These are phyloP conservation scores for Aspergillus tubingensis DNA, from an alignment of 2,329 filamentous ascomycete species.

Conservation along the genomic window DNA sequence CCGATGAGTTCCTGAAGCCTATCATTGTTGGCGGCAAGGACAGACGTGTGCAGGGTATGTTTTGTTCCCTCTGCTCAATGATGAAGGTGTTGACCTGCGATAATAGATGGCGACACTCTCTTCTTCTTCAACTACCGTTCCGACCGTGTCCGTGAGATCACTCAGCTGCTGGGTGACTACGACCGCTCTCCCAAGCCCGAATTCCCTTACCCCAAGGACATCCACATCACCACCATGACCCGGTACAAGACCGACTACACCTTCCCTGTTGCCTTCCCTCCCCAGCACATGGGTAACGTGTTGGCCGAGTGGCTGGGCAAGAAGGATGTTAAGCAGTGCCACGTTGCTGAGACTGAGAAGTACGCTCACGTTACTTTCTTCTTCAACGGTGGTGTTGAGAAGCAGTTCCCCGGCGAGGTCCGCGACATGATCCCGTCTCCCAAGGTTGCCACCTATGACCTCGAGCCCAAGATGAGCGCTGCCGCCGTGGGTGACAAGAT, in stretches of 20 bases:
- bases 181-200: conserved; percentile 89
- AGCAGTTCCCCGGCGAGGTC: conserved; percentile 87
- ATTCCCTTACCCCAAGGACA: conserved; percentile 91
- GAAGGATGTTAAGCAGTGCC: conserved; percentile 87
- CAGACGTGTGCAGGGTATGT: conserved; percentile 75
- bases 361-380: conserved; percentile 99
- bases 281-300: conserved; percentile 97
- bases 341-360: conserved; percentile 98
- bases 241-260: conserved; percentile 95
- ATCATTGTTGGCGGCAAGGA: conserved; percentile 92
- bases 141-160: conserved; percentile 94
- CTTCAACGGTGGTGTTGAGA: conserved; percentile 98
- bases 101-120: conserved; percentile 79
- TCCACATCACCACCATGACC: conserved; percentile 90
- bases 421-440: conserved; percentile 94
- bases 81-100: conserved; percentile 21
- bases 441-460: conserved; percentile 93
- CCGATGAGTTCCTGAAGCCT: conserved; percentile 96
- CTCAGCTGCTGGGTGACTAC: conserved; percentile 86
- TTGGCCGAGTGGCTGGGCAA: conserved; percentile 94
- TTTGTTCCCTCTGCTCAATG: not conserved
- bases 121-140: conserved; percentile 99
- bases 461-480: conserved; percentile 94
- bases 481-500: conserved; percentile 87
- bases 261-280: conserved; percentile 88